These are phyloP conservation scores for Heritiera fomes DNA, from an alignment of 345 rosid species.

Conservation along the genomic window DNA sequence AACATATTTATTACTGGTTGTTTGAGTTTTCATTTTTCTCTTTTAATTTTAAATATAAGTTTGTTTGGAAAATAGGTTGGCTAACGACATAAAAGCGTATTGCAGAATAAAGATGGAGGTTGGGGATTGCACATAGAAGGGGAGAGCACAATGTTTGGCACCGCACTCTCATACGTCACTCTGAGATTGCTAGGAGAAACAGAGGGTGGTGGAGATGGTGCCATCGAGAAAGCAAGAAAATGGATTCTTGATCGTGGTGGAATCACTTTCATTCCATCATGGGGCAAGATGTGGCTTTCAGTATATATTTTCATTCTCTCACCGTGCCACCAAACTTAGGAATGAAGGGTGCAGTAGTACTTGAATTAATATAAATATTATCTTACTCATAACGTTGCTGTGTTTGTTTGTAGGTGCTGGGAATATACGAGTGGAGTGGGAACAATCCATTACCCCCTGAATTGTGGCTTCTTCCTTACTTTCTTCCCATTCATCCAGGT, in stretches of 20 bases:
- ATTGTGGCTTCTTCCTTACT: conserved; percentile 64
- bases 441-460: conserved; percentile 72
- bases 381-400: no score
- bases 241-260: conserved; percentile 75
- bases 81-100: not conserved
- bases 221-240: conserved; percentile 43
- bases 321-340: no score
- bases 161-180: conserved; percentile 48
- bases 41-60: no score
- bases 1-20: no score
- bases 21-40: no score
- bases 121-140: conserved; percentile 83
- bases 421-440: conserved; percentile 78
- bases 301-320: conserved; percentile 27
- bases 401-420: conserved; percentile 46
- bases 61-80: no score
- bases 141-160: conserved; percentile 59
- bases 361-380: no score
- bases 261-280: conserved; percentile 59
- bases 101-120: conserved; percentile 70
- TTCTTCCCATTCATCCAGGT: conserved; percentile 61
- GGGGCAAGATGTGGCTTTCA: conserved; percentile 85
- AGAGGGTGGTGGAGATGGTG: conserved; percentile 41
- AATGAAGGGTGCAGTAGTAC: no score
- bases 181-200: conserved; percentile 55